phyloP scores from a whole-genome alignment of 1,139 yeast species.

The Suzukiozyma palmioleophila region DNA sequence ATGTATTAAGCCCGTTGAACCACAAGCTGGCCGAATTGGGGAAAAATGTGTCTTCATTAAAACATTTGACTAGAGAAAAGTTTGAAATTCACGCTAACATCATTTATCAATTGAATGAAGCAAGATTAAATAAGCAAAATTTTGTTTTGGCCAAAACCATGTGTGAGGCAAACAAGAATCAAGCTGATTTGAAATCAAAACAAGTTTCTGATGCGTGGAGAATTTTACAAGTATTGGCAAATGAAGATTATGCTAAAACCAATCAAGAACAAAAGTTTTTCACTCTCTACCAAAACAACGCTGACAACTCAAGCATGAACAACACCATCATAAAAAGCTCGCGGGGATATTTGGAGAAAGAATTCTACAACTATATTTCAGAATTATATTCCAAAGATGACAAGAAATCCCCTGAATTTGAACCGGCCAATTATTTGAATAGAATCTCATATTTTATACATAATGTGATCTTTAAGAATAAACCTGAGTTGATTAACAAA shows the following conservation, averaged over 20 bases:
- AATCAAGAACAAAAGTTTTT: slow-evolving; percentile 47
- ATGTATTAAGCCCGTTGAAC: slow-evolving; percentile 31
- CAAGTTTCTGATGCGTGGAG: slow-evolving; percentile 66
- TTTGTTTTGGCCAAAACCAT: slow-evolving; percentile 52
- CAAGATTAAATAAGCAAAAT: slow-evolving; percentile 49
- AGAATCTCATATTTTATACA: slow-evolving; percentile 68
- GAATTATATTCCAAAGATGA: slow-evolving; percentile 60
- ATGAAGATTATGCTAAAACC: slow-evolving; percentile 31
- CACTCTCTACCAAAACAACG: slow-evolving; percentile 19
- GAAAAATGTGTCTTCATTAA: slow-evolving; percentile 17
- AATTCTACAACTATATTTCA: slow-evolving; percentile 73
- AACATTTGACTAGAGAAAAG: slow-evolving; percentile 47
- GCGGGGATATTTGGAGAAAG: slow-evolving; percentile 61
- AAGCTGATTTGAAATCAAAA: slow-evolving; percentile 52
- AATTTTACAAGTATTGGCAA: slow-evolving; percentile 43
- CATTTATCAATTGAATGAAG: slow-evolving; percentile 64
- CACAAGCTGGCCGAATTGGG: slow-evolving; percentile 11
- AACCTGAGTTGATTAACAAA: slow-evolving; percentile 27
- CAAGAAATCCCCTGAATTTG: slow-evolving; percentile 40
- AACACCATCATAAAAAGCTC: slow-evolving; percentile 54
- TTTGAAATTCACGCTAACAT: slow-evolving; percentile 74
- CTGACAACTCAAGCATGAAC: slow-evolving; percentile 28
- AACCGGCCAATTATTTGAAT: slow-evolving; percentile 63
- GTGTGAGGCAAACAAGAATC: slow-evolving; percentile 48
- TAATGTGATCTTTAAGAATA: slow-evolving; percentile 39